Conservation (phyloP, 2,329 filamentous ascomycete species). For the Bisporella sp. region DNA sequence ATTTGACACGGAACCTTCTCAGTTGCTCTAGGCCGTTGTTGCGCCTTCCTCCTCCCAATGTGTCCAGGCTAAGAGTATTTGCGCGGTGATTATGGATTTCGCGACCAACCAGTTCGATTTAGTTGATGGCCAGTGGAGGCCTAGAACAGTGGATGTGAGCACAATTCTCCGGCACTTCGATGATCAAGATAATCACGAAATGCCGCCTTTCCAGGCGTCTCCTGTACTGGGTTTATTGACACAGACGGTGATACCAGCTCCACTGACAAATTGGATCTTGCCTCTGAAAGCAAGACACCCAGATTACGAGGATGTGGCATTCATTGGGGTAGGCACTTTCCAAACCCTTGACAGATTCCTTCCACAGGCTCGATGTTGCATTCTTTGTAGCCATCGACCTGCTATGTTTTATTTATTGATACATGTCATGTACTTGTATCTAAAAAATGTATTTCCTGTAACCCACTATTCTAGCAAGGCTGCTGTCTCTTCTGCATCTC, state of each 20-base stretch:
- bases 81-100: slow-evolving; percentile 18
- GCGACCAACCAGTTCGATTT: slow-evolving; percentile 19
- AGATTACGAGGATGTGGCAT: slow-evolving; percentile 72
- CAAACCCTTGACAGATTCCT: neutral
- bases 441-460: too few relatives aligned
- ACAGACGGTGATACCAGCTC: slow-evolving; percentile 69
- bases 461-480: too few relatives aligned
- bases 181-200: slow-evolving; percentile 25
- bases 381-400: too few relatives aligned
- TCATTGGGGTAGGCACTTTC: slow-evolving; percentile 61
- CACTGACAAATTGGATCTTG: slow-evolving; percentile 68
- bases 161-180: slow-evolving; percentile 33
- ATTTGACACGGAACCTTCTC: too few relatives aligned
- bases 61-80: too few relatives aligned
- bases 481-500: too few relatives aligned
- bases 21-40: too few relatives aligned
- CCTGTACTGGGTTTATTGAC: slow-evolving; percentile 68
- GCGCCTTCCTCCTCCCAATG: too few relatives aligned
- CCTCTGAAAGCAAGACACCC: slow-evolving; percentile 70
- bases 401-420: too few relatives aligned
- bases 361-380: too few relatives aligned
- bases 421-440: too few relatives aligned
- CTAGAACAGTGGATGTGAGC: slow-evolving; percentile 32
- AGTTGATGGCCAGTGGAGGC: slow-evolving; percentile 29
- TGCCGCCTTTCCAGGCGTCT: slow-evolving; percentile 28